A percentile compares a stretch with the other conserved stretches of the same genome.
Evolutionary conservation across 2,329 filamentous ascomycete genomes (phyloP).

Genomic region (Diplodia corticola): DNA sequence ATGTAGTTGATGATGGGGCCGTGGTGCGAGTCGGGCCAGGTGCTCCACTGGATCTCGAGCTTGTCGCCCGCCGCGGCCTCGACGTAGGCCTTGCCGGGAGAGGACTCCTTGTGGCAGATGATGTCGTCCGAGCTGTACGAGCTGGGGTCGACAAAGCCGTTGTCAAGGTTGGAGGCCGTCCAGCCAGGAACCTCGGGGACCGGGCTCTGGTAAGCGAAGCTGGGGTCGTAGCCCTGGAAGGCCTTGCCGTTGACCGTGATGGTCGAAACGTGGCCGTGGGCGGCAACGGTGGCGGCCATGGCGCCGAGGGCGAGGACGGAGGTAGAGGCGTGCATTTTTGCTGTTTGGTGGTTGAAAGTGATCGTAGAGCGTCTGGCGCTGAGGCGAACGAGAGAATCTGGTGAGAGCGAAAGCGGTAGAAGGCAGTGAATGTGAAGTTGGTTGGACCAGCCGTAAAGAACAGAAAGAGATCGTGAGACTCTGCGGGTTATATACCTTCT

Average conservation of each 20-base stretch:
- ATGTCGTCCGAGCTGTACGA: slow-evolving; percentile 33
- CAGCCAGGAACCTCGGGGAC: slow-evolving; percentile 36
- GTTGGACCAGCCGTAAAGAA: slow-evolving; percentile 21
- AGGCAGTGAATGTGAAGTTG: slow-evolving; percentile 19
- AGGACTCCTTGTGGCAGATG: slow-evolving; percentile 40
- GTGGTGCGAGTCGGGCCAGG: slow-evolving; percentile 40
- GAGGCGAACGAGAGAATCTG: slow-evolving; percentile 8
- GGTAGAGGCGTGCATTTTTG: slow-evolving; percentile 34
- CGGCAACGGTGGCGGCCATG: slow-evolving; percentile 28
- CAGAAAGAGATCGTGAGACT: slow-evolving; percentile 7
- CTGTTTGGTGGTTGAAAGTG: slow-evolving; percentile 10
- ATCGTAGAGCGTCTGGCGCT: slow-evolving; percentile 14
- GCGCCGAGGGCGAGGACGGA: slow-evolving; percentile 31
- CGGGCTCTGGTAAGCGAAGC: slow-evolving; percentile 34
- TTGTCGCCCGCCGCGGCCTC: slow-evolving; percentile 37
- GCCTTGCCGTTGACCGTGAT: slow-evolving; percentile 33
- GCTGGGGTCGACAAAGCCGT: slow-evolving; percentile 38
- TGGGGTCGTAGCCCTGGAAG: slow-evolving; percentile 37
- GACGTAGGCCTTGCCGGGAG: slow-evolving; percentile 35
- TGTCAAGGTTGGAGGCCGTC: slow-evolving; percentile 39
- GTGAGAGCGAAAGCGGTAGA: slow-evolving; percentile 12
- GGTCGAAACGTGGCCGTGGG: slow-evolving; percentile 36
- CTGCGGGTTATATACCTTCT: slow-evolving; percentile 7
- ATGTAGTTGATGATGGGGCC: slow-evolving; percentile 44
- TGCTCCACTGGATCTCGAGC: slow-evolving; percentile 37